Percentiles rank a stretch among this genome's conserved stretches.
Conservation (phyloP, 352 stramenopile genomes). For the Salisapilia sapeloensis region DNA sequence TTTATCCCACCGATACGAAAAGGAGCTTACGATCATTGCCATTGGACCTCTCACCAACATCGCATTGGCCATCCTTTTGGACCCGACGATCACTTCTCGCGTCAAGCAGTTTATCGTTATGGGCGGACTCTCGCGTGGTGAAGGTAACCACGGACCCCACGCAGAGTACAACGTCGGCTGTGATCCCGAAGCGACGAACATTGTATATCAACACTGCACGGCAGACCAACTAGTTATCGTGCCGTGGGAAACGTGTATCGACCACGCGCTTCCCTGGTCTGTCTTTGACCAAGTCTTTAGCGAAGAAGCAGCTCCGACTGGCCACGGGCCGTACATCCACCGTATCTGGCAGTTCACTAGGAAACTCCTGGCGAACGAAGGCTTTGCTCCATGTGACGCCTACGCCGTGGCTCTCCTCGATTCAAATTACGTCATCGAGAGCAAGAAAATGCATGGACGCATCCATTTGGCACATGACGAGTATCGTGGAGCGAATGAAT, state of each 20-base stretch:
- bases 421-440: slow-evolving; percentile 26
- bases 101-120: slow-evolving; percentile 58
- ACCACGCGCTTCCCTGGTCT: slow-evolving; percentile 36
- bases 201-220: slow-evolving; percentile 46
- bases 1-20: slow-evolving; percentile 25
- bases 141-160: slow-evolving; percentile 50
- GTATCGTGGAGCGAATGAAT: slow-evolving; percentile 29
- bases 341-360: slow-evolving; percentile 45
- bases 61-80: slow-evolving; percentile 49
- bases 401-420: slow-evolving; percentile 54
- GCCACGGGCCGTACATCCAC: slow-evolving; percentile 27
- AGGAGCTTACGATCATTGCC: slow-evolving; percentile 57
- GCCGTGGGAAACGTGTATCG: slow-evolving; percentile 45
- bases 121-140: slow-evolving; percentile 45
- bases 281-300: slow-evolving; percentile 54
- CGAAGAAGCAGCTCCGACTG: slow-evolving; percentile 8
- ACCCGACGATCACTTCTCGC: slow-evolving; percentile 40
- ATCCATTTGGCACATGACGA: slow-evolving; percentile 40
- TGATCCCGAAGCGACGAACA: slow-evolving; percentile 62
- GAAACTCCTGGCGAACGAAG: slow-evolving; percentile 14
- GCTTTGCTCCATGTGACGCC: slow-evolving; percentile 55
- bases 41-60: slow-evolving; percentile 69
- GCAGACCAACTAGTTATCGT: slow-evolving; percentile 38
- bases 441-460: slow-evolving; percentile 17
- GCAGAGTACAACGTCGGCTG: slow-evolving; percentile 69